Percentiles rank a stretch among this genome's conserved stretches.
Evolutionary conservation across 805 yeast species (phyloP).

Genomic region (Starmera caribaea): DNA sequence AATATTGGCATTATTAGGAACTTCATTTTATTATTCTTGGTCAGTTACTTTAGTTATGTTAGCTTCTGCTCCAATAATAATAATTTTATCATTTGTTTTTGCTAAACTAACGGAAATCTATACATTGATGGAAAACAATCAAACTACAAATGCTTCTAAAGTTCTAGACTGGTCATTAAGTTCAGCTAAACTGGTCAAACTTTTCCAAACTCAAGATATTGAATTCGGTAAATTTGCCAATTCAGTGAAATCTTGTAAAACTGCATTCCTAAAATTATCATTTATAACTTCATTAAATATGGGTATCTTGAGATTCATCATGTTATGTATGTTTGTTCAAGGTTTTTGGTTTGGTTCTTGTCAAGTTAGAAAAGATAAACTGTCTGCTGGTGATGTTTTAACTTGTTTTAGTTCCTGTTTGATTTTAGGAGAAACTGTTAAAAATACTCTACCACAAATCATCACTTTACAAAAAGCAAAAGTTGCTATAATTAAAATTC

Average conservation of each 20-base stretch:
- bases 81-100: slow-evolving; percentile 34
- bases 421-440: slow-evolving; percentile 53
- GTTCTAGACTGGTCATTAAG: slow-evolving; percentile 61
- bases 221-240: slow-evolving; percentile 39
- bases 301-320: slow-evolving; percentile 45
- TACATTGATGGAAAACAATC: slow-evolving; percentile 46
- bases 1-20: slow-evolving; percentile 41
- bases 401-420: slow-evolving; percentile 81
- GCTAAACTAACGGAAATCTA: slow-evolving; percentile 40
- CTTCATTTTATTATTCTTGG: slow-evolving; percentile 79
- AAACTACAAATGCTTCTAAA: slow-evolving; percentile 47
- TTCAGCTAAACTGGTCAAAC: slow-evolving; percentile 50
- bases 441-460: slow-evolving; percentile 44
- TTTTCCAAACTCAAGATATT: slow-evolving; percentile 42
- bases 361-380: slow-evolving; percentile 42
- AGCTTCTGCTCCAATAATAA: slow-evolving; percentile 64
- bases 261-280: slow-evolving; percentile 33
- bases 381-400: slow-evolving; percentile 54
- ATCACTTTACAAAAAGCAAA: slow-evolving; percentile 61
- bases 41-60: slow-evolving; percentile 70
- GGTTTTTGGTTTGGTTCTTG: slow-evolving; percentile 87
- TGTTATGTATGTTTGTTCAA: slow-evolving; percentile 74
- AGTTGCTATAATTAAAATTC: slow-evolving; percentile 51
- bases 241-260: slow-evolving; percentile 21
- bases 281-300: slow-evolving; percentile 44